A percentile compares a stretch with the other conserved stretches of the same genome.
phyloP scores from a whole-genome alignment of 2,329 filamentous ascomycete species.

The Didymella exigua region DNA sequence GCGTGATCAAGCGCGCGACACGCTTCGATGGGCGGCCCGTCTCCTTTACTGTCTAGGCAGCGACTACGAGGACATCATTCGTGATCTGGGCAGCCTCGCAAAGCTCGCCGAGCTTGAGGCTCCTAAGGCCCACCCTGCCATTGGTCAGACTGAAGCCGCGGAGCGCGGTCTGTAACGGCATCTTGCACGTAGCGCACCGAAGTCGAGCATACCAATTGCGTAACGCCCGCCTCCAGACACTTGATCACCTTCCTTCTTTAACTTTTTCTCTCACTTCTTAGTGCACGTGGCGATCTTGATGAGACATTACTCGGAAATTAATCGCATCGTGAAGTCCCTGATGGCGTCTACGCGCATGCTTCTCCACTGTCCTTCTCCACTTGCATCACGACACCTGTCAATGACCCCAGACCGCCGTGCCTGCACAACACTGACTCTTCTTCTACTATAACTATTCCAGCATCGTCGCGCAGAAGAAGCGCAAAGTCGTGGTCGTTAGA shows the following conservation, averaged over 20 bases:
- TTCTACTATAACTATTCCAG: slow-evolving; percentile 4
- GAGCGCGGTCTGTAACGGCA: slow-evolving; percentile 25
- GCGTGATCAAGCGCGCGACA: slow-evolving; percentile 32
- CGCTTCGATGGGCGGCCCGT: slow-evolving; percentile 39
- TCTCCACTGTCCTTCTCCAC: slow-evolving; percentile 22
- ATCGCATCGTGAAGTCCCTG: slow-evolving; percentile 15
- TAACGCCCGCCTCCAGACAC: slow-evolving; percentile 16
- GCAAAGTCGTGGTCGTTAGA: slow-evolving; percentile 6
- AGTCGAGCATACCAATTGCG: slow-evolving; percentile 24
- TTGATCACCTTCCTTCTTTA: slow-evolving; percentile 15
- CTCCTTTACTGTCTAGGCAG: slow-evolving; percentile 41
- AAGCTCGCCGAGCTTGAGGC: slow-evolving; percentile 40
- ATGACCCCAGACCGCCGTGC: slow-evolving; percentile 6
- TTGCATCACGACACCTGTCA: slow-evolving; percentile 11
- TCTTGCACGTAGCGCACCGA: slow-evolving; percentile 23
- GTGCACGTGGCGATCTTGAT: slow-evolving; percentile 13
- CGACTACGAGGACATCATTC: slow-evolving; percentile 41
- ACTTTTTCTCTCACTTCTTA: slow-evolving; percentile 3
- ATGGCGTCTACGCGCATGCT: slow-evolving; percentile 20
- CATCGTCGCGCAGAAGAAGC: slow-evolving; percentile 17
- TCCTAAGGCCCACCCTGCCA: slow-evolving; percentile 21
- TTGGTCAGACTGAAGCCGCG: slow-evolving; percentile 18
- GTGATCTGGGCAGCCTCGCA: slow-evolving; percentile 39
- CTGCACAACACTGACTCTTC: slow-evolving; percentile 2
- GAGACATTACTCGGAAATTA: slow-evolving; percentile 2